Evolutionary conservation across 495 filamentous ascomycete genomes (phyloP).

Genomic region (Neurospora sp.): DNA sequence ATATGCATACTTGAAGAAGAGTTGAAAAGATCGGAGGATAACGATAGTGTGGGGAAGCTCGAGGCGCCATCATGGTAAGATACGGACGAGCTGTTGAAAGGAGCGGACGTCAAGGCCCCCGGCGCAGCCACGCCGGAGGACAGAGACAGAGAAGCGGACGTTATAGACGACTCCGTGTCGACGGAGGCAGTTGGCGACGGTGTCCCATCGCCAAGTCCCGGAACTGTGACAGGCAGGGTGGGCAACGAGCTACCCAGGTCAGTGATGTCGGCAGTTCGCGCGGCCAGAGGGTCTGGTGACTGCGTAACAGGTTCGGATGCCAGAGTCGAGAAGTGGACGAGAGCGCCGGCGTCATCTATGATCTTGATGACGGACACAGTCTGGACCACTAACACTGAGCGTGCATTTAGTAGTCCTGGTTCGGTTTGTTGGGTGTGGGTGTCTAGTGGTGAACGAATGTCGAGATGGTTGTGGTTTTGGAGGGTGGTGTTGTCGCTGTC

Average conservation of each 20-base stretch:
- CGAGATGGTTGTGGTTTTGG: conserved; percentile 6
- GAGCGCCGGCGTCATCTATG: conserved; percentile 36
- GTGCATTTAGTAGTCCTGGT: conserved; percentile 19
- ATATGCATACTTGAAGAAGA: conserved; percentile 29
- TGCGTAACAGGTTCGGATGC: conserved; percentile 12
- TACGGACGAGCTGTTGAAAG: conserved; percentile 30
- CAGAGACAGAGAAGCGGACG: conserved; percentile 9
- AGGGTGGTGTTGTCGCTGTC: background rate
- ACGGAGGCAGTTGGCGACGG: conserved; percentile 17
- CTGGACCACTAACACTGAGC: conserved; percentile 33
- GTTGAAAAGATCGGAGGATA: conserved; percentile 25
- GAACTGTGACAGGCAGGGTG: conserved; percentile 15
- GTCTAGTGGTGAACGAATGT: conserved; percentile 27
- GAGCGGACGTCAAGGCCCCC: conserved; percentile 38
- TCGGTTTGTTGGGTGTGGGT: conserved; percentile 14
- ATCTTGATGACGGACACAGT: conserved; percentile 42
- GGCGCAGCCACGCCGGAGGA: conserved; percentile 2
- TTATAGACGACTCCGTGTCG: conserved; percentile 5
- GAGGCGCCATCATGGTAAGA: background rate
- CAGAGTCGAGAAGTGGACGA: conserved; percentile 28
- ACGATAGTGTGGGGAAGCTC: conserved; percentile 30
- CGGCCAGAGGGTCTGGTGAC: conserved; percentile 7
- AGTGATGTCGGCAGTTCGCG: conserved; percentile 11
- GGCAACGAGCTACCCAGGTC: conserved; percentile 13
- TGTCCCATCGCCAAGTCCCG: conserved; percentile 13